Conservation (phyloP, 208 protist genomes). For the Trypanosoma mega region DNA sequence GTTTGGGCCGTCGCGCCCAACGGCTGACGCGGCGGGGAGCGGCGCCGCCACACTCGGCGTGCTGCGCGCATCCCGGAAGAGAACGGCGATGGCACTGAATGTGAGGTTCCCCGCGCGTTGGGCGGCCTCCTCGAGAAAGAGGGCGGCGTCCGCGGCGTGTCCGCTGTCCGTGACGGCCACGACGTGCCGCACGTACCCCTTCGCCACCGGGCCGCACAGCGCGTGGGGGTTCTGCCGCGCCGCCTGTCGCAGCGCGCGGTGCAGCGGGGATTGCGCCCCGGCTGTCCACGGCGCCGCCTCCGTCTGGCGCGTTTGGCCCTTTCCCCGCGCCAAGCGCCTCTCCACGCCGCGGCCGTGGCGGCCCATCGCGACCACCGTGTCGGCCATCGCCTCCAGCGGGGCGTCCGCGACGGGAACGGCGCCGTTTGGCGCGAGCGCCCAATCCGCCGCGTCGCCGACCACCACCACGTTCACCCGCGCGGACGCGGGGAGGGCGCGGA, state of each 20-base stretch:
- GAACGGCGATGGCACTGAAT: conserved; percentile 60
- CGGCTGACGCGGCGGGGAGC: too few species aligned
- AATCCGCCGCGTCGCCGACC: conserved; percentile 27
- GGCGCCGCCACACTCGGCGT: too few species aligned
- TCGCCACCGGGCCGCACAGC: conserved; percentile 31
- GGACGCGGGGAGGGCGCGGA: conserved; percentile 35
- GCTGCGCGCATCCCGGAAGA: conserved; percentile 4
- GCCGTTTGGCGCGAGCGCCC: conserved; percentile 28
- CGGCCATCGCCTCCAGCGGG: conserved; percentile 20
- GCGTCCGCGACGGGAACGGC: conserved; percentile 24
- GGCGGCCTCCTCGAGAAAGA: conserved; percentile 34
- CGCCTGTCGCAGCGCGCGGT: conserved; percentile 35
- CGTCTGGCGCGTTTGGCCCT: conserved; percentile 24
- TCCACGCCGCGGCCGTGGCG: too few species aligned
- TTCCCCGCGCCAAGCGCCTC: conserved; percentile 6
- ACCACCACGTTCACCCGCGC: conserved; percentile 58
- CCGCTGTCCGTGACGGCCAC: conserved; percentile 62
- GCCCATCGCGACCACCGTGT: too few species aligned
- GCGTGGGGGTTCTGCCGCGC: conserved; percentile 13
- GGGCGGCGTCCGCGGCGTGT: conserved; percentile 19
- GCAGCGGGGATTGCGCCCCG: conserved; percentile 37
- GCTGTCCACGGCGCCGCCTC: too few species aligned
- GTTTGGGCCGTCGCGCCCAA: too few species aligned
- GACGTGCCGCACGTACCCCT: conserved; percentile 68
- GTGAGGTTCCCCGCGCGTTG: conserved; percentile 25